These are phyloP conservation scores for Phytophthora nicotianae DNA, from an alignment of 352 stramenopile species.

Conservation along the genomic window DNA sequence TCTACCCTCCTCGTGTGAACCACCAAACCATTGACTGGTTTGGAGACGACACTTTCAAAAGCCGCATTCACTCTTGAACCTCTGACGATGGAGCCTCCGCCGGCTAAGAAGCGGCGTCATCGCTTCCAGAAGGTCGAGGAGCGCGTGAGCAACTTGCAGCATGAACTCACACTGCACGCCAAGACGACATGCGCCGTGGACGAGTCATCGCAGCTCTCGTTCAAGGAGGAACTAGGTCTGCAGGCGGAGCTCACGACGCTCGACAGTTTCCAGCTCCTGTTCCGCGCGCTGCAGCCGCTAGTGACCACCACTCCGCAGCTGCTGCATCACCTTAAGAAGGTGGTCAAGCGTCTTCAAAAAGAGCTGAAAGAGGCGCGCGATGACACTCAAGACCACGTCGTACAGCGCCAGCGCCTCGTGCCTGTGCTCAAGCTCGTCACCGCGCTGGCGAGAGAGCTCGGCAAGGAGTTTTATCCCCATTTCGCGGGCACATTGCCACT, in stretches of 20 bases:
- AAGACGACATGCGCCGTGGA: constrained; percentile 77
- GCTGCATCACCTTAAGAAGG: constrained; percentile 79
- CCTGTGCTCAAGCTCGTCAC: constrained; percentile 85
- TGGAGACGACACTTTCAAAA: constrained; percentile 19
- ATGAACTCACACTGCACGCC: constrained; percentile 79
- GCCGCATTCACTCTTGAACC: constrained; percentile 3
- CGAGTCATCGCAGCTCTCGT: constrained; percentile 64
- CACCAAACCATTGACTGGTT: constrained; percentile 29
- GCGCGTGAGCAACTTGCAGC: constrained; percentile 77
- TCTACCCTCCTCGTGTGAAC: constrained; percentile 1
- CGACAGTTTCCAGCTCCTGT: constrained; percentile 79
- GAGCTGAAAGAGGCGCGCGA: constrained; percentile 57
- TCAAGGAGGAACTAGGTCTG: constrained; percentile 81
- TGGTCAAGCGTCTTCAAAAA: constrained; percentile 62
- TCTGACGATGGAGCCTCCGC: constrained; percentile 28
- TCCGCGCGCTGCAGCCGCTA: constrained; percentile 71
- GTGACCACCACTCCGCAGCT: constrained; percentile 85
- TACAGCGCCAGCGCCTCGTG: constrained; percentile 73
- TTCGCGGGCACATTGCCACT: constrained; percentile 67
- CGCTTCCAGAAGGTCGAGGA: constrained; percentile 87
- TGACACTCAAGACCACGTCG: constrained; percentile 39
- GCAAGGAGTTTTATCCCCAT: constrained; percentile 88
- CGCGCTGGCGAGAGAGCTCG: constrained; percentile 79
- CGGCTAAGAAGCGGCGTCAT: constrained; percentile 76
- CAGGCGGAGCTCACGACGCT: constrained; percentile 86